These are phyloP conservation scores for Cordyceps farinosa DNA, from an alignment of 2,329 filamentous ascomycete species.

Conservation along the genomic window DNA sequence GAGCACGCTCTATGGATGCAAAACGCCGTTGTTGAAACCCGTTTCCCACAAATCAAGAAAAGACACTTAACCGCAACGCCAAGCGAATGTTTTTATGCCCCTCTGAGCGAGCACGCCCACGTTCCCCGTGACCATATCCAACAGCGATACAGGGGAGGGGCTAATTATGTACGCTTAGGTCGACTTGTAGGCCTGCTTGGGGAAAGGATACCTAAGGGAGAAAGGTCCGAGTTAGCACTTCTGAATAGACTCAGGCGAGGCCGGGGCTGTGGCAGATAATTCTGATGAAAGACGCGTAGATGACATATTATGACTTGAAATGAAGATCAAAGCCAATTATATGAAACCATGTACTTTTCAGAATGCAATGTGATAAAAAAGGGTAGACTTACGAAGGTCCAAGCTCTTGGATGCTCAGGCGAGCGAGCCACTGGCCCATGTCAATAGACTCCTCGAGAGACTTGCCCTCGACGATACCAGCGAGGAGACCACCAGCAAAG, in stretches of 20 bases:
- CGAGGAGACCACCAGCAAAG: conserved; percentile 90
- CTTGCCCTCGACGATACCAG: conserved; percentile 84
- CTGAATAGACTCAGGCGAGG: neutral
- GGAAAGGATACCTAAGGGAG: conserved; percentile 66
- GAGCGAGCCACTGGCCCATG: conserved; percentile 95
- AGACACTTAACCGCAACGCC: conserved; percentile 40
- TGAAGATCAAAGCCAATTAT: conserved; percentile 10
- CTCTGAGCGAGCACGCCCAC: neutral
- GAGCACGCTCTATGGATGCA: conserved; percentile 29
- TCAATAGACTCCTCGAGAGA: conserved; percentile 74
- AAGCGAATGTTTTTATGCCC: conserved; percentile 19
- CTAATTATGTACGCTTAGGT: conserved; percentile 29
- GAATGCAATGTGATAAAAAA: conserved; percentile 15
- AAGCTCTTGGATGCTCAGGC: conserved; percentile 89
- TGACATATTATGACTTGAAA: conserved; percentile 16
- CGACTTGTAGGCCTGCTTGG: conserved; percentile 70
- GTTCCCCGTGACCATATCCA: conserved; percentile 18
- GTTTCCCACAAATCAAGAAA: conserved; percentile 32
- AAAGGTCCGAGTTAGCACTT: conserved; percentile 12
- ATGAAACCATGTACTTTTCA: neutral
- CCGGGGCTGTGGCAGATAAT: neutral
- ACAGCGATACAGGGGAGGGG: conserved; percentile 18
- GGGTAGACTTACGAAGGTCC: conserved; percentile 81
- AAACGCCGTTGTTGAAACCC: conserved; percentile 55
- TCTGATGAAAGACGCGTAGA: neutral